Evolutionary conservation across 169 alveolate species (phyloP).

Genomic region (Eimeria praecox): DNA sequence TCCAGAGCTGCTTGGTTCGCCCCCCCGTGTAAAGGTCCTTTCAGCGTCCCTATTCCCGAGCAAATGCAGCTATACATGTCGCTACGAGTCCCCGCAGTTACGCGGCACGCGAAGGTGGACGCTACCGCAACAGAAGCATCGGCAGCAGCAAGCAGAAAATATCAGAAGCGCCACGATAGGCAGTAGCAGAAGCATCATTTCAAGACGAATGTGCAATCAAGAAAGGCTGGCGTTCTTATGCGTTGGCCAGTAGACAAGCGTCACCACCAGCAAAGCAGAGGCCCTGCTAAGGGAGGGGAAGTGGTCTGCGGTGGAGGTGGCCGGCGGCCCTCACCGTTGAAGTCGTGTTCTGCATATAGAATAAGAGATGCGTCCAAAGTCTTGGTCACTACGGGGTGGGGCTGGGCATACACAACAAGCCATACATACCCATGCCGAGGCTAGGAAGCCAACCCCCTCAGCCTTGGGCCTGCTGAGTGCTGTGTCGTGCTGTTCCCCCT

Average conservation of each 20-base stretch:
- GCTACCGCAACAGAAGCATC: constrained; percentile 82
- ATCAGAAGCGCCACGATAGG: not conserved
- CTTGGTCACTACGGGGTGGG: constrained; percentile 56
- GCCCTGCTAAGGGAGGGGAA: not conserved
- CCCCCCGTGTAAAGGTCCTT: constrained; percentile 94
- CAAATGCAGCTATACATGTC: constrained; percentile 89
- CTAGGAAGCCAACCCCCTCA: no score
- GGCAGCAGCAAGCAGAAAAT: not conserved
- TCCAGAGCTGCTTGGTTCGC: constrained; percentile 94
- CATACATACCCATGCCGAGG: not conserved
- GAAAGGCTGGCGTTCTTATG: not conserved
- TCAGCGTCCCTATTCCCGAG: constrained; percentile 89
- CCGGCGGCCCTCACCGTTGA: constrained; percentile 82
- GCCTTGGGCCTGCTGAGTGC: not conserved
- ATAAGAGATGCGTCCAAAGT: constrained; percentile 89
- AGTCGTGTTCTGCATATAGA: constrained; percentile 93
- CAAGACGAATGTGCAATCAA: not conserved
- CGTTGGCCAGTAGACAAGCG: not conserved
- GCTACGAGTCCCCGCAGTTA: constrained; percentile 88
- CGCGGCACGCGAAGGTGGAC: constrained; percentile 92
- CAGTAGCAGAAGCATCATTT: not conserved
- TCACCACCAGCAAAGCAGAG: not conserved
- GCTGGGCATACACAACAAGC: not conserved
- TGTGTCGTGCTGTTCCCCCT: not conserved
- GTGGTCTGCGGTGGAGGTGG: no score